Percentiles rank a stretch among this genome's conserved stretches.
phyloP scores from a whole-genome alignment of 2,329 filamentous ascomycete species.

The Aspergillus sp. region DNA sequence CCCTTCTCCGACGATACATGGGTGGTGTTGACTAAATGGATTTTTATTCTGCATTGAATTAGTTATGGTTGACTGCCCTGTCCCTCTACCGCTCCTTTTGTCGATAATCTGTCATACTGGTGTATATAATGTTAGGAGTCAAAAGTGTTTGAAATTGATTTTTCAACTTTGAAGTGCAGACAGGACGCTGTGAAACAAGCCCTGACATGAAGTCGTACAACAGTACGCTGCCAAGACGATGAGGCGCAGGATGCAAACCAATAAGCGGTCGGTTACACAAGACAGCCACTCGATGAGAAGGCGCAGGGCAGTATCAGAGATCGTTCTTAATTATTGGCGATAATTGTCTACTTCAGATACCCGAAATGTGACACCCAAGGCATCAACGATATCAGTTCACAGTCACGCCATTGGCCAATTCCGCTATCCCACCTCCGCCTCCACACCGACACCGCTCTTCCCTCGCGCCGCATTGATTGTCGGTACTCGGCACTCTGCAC shows the following conservation, averaged over 20 bases:
- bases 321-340: not conserved
- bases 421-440: not conserved
- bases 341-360: not conserved
- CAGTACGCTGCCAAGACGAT: not conserved
- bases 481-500: too few relatives aligned
- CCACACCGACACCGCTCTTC: not conserved
- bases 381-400: not conserved
- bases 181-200: not conserved
- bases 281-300: not conserved
- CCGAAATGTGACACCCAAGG: not conserved
- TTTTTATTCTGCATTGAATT: not conserved
- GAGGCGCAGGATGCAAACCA: not conserved
- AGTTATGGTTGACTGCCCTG: not conserved
- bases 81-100: not conserved
- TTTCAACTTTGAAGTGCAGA: not conserved
- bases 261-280: not conserved
- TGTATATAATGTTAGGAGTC: not conserved
- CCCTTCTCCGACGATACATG: conserved; percentile 4
- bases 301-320: not conserved
- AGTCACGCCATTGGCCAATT: not conserved
- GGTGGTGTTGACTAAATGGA: conserved; percentile 10
- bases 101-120: not conserved
- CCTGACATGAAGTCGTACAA: not conserved
- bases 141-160: not conserved
- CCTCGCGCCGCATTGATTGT: too few relatives aligned